A percentile compares a stretch with the other conserved stretches of the same genome.
Conservation (phyloP, 2,329 filamentous ascomycete species). For the Arthroderma sp. region DNA sequence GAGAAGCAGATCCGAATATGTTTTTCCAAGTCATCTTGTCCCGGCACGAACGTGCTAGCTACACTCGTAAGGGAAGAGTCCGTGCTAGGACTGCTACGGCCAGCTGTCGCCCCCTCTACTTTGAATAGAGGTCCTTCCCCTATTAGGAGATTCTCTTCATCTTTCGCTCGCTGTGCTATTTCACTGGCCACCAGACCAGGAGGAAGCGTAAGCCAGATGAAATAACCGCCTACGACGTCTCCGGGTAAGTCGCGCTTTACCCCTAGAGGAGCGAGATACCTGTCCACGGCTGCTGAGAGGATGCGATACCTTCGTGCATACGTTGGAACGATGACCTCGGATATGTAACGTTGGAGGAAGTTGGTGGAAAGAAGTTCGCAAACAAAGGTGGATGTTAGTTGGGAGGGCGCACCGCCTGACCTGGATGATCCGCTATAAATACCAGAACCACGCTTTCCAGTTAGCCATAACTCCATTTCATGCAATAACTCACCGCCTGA, state of each 20-base stretch:
- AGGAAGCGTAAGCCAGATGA: slow-evolving; percentile 64
- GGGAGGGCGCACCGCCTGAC: slow-evolving; percentile 48
- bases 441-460: slow-evolving; percentile 5
- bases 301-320: slow-evolving; percentile 42
- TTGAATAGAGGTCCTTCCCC: slow-evolving; percentile 59
- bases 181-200: slow-evolving; percentile 38
- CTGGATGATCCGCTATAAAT: slow-evolving; percentile 40
- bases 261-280: slow-evolving; percentile 50
- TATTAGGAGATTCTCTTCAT: slow-evolving; percentile 53
- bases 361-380: slow-evolving; percentile 41
- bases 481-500: no score
- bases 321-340: slow-evolving; percentile 39
- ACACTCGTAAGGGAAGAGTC: no score
- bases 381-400: slow-evolving; percentile 45
- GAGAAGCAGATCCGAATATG: slow-evolving; percentile 57
- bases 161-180: slow-evolving; percentile 44
- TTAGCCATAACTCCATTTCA: background rate
- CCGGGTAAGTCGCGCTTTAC: slow-evolving; percentile 27
- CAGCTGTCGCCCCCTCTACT: slow-evolving; percentile 40
- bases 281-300: slow-evolving; percentile 47
- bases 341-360: slow-evolving; percentile 41
- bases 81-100: slow-evolving; percentile 7
- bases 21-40: slow-evolving; percentile 37
- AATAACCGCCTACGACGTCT: slow-evolving; percentile 63
- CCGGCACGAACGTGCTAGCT: no score